A percentile compares a stretch with the other conserved stretches of the same genome.
These are phyloP conservation scores for Solanum pennellii DNA, from an alignment of 257 asterid genomes.

Conservation along the genomic window DNA sequence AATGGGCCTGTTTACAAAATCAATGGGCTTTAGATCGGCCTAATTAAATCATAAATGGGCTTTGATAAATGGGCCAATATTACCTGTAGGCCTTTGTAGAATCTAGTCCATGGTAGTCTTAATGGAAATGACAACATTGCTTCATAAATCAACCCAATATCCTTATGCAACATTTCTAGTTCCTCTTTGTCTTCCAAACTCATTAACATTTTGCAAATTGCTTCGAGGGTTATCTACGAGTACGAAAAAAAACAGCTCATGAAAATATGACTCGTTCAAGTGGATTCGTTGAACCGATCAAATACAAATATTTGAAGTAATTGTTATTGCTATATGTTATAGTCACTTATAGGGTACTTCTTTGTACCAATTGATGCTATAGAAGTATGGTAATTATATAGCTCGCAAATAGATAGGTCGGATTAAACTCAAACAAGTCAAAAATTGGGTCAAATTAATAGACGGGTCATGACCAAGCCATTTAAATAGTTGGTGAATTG, in stretches of 20 bases:
- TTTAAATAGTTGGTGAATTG: not conserved
- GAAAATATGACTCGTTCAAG: not conserved
- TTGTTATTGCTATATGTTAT: not conserved
- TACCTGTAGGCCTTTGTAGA: not conserved
- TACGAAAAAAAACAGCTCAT: not conserved
- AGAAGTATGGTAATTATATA: not conserved
- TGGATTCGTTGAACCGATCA: not conserved
- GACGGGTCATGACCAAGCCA: not conserved
- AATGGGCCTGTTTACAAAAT: not conserved
- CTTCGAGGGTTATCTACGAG: not conserved
- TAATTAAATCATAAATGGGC: not conserved
- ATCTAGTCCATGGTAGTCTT: not conserved
- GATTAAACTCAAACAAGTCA: not conserved
- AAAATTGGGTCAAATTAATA: not conserved
- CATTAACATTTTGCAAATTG: not conserved
- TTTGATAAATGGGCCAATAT: not conserved
- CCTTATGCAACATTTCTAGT: not conserved
- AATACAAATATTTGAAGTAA: not conserved
- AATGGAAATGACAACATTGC: not conserved
- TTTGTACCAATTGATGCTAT: not conserved
- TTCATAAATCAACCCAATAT: not conserved
- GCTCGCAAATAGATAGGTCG: not conserved
- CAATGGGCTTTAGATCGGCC: not conserved
- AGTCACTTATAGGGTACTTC: not conserved
- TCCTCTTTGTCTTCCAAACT: not conserved